Evolutionary conservation across 2,329 filamentous ascomycete genomes (phyloP), one percentile per base, ranked within the genome.

Genomic region (Raffaelea albimanens): DNA sequence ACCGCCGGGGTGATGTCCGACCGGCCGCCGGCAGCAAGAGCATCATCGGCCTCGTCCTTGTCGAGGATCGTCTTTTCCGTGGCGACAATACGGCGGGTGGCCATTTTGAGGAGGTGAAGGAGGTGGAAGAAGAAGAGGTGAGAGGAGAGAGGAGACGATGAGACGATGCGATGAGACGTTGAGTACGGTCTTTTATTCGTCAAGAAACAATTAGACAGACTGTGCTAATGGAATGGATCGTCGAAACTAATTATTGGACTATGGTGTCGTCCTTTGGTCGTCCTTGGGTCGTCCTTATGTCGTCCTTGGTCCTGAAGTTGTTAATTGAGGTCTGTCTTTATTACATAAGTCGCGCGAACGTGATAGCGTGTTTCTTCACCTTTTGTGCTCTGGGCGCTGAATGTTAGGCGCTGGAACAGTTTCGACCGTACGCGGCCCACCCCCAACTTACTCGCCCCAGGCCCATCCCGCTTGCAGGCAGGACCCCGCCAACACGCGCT

Each of bases 1-100:
- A 95, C 88, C 20, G 87, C 88, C 19, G 88, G 87, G n/a, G 82
- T 69, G 54, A 85, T 90, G 67, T 82, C 79, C 48, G 85, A 89
- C 58, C 80, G 80, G 56, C 75, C 69, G 49, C 66, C 61, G 29
- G 69, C 61, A 42, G 66, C 62, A 11, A 67, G 60, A 51, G 62
- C 66, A 39, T 61, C 59, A 46, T 63, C 59, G 55, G 61, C 53
- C 52, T 78, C 73, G 61, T 80, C 76, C 58, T 77, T 73, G 52
- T 82, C 76, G 43, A 86, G 72, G 49, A 80, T 68, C 25, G 77
- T 79, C 69, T 84, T 85, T 65, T 87, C 83, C 7, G 72, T 66
- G 34, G 73, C 73, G 52, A 82, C 69, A 58, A 80, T 82, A 58
- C 85, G 75, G 65, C 81, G 74, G 40, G 83, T 83, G 13, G 86